These are phyloP conservation scores for Citrus sinensis DNA, from an alignment of 345 rosid genomes.

Conservation along the genomic window DNA sequence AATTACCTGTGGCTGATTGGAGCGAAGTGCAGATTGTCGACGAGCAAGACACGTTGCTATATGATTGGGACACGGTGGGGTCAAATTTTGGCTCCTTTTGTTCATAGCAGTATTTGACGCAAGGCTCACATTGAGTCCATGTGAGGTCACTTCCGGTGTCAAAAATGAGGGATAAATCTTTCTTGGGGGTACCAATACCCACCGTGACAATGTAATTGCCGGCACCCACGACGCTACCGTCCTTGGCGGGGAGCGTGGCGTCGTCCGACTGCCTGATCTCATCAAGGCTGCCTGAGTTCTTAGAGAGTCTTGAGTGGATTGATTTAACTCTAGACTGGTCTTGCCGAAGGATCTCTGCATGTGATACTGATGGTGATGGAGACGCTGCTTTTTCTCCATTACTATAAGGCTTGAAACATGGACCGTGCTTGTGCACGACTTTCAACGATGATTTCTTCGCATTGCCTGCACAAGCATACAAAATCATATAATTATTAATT, in stretches of 20 bases:
- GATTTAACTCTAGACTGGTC: constrained; percentile 63
- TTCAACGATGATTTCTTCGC: constrained; percentile 39
- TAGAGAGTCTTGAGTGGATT: constrained; percentile 43
- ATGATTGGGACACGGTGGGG: neutral
- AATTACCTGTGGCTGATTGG: neutral
- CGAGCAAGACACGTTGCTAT: neutral
- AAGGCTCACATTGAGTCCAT: neutral
- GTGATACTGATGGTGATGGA: constrained; percentile 21
- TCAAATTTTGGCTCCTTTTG: neutral
- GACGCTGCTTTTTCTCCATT: neutral
- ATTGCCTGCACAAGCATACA: constrained; percentile 15
- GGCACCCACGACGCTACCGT: constrained; percentile 45
- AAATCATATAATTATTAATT: too few relatives aligned
- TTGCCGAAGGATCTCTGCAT: constrained; percentile 40
- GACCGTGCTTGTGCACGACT: constrained; percentile 64
- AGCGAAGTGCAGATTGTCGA: neutral
- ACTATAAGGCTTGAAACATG: constrained; percentile 37
- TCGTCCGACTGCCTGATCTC: constrained; percentile 12
- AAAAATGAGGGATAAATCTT: neutral
- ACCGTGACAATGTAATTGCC: constrained; percentile 32
- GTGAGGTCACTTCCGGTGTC: neutral
- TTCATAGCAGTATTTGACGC: neutral
- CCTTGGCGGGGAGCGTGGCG: constrained; percentile 49
- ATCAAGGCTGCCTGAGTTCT: neutral
- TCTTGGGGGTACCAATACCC: neutral